Conservation (phyloP, 164 flowering plant genomes). For the Stephania cephalantha region DNA sequence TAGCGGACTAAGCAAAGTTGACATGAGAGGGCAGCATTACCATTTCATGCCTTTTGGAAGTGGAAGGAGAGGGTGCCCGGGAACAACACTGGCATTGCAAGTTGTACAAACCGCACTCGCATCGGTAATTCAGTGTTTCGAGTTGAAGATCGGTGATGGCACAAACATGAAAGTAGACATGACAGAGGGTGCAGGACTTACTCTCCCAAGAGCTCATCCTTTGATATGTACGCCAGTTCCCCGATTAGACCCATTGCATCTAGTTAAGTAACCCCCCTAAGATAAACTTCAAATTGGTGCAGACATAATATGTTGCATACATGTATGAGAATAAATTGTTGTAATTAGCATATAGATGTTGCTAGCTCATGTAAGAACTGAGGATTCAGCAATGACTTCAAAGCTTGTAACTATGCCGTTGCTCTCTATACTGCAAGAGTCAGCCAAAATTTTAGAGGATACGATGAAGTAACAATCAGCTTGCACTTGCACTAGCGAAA, state of each 20-base stretch:
- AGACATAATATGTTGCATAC: too few relatives aligned
- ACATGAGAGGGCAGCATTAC: conserved; percentile 40
- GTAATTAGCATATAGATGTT: too few relatives aligned
- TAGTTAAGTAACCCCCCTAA: background rate
- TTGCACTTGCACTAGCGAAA: too few relatives aligned
- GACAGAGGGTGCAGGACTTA: conserved; percentile 33
- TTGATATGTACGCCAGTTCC: conserved; percentile 14
- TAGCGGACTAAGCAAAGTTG: conserved; percentile 5
- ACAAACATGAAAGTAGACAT: conserved; percentile 21
- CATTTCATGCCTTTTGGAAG: conserved; percentile 46
- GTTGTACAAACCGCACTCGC: conserved; percentile 30
- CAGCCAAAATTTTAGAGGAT: too few relatives aligned
- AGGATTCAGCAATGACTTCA: too few relatives aligned
- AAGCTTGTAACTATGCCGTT: too few relatives aligned
- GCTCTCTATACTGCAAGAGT: too few relatives aligned
- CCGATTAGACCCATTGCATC: conserved; percentile 16
- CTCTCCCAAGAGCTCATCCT: conserved; percentile 31
- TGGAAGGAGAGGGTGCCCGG: conserved; percentile 56
- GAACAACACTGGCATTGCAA: conserved; percentile 29
- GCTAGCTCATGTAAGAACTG: too few relatives aligned
- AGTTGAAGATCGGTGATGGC: conserved; percentile 32
- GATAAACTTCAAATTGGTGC: too few relatives aligned
- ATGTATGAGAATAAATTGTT: too few relatives aligned
- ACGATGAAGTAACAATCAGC: too few relatives aligned
- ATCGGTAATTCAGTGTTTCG: conserved; percentile 46